Base-by-base conservation (phyloP, 352 stramenopile genomes). In the Peronospora belbahrii region DNA sequence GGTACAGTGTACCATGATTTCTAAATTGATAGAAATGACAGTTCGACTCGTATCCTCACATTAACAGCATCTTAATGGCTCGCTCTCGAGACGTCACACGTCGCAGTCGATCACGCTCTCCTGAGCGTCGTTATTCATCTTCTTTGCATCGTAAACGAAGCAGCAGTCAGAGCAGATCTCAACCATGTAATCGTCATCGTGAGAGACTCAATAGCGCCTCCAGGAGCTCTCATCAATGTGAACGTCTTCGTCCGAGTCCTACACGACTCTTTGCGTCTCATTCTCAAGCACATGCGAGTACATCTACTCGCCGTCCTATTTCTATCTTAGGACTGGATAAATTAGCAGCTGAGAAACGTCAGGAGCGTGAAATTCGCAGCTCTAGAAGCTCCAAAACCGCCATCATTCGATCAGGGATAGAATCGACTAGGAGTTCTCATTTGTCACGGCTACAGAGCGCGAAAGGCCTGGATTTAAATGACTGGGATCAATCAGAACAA, bases 401-500 rank as follows among this genome's bases (percentile, higher is more conserved):
- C 7, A 20, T 28, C 40, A 48, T 48, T 9, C 28, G 34, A 48
- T 10, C 11, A 3, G 15, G 37, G 1, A 19, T 27, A 6, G 42
- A 19, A 2, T 19, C 13, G 10, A 33, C 8, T 8, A 39, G 37
- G 17, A 38, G 2, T 0, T 66, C 22, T 50, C 39, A 19, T 52
- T 58, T 42, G 15, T 23, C 28, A 64, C 62, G 62, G 4, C 67
- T 58, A 3, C 55, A 83, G 33, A 45, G 56, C 6, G 42, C 59
- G 8, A 28, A 52, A 30, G 53, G 56, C 19, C 59, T 93, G 2
- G 65, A 78, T 35, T 35, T 56, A 31, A 85, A 67, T 52, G 82
- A 93, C 27, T 93, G 82, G 82, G 82, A 90, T 44, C 64, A 69
- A 17, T 76, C 78, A 1, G 82, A 93, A 44, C 70, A 55, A 11